Evolutionary conservation across 805 yeast genomes (phyloP).

Genomic region (Metschnikowia gelsemii): DNA sequence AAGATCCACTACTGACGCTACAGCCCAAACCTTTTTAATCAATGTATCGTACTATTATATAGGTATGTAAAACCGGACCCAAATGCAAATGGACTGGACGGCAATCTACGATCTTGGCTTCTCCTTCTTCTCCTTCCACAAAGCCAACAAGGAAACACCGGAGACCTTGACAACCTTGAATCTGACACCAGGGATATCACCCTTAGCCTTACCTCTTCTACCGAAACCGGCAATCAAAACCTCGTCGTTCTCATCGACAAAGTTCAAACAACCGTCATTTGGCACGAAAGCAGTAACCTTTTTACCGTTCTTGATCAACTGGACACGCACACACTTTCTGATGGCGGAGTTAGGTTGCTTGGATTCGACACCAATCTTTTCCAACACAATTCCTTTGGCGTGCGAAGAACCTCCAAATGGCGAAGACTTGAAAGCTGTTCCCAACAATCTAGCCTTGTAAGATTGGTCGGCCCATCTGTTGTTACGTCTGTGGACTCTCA

Average conservation of each 20-base stretch:
- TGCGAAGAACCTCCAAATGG: constrained; percentile 99
- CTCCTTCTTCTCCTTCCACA: constrained; percentile 99
- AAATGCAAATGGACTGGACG: constrained; percentile 14
- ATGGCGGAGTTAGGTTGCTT: constrained; percentile 99
- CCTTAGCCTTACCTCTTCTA: constrained; percentile 99
- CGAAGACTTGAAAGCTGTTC: constrained; percentile 99
- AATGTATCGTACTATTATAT: constrained; percentile 21
- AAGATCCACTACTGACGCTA: background rate
- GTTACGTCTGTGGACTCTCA: constrained; percentile 99
- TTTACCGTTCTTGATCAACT: constrained; percentile 99
- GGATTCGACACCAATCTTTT: constrained; percentile 99
- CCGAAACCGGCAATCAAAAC: constrained; percentile 99
- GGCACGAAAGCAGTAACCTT: constrained; percentile 99
- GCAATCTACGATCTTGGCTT: constrained; percentile 93
- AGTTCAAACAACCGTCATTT: constrained; percentile 99
- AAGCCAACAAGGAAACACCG: constrained; percentile 99
- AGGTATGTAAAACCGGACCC: constrained; percentile 14
- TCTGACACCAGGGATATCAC: constrained; percentile 99
- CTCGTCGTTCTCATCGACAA: constrained; percentile 99
- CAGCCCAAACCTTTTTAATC: constrained; percentile 1
- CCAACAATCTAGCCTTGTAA: constrained; percentile 98
- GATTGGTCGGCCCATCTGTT: constrained; percentile 99
- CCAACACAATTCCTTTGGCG: constrained; percentile 99
- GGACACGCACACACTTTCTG: constrained; percentile 99
- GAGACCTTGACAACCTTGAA: constrained; percentile 99